phyloP scores from a whole-genome alignment of 2,329 filamentous ascomycete species.

The Aspergillus pseudotamarii region DNA sequence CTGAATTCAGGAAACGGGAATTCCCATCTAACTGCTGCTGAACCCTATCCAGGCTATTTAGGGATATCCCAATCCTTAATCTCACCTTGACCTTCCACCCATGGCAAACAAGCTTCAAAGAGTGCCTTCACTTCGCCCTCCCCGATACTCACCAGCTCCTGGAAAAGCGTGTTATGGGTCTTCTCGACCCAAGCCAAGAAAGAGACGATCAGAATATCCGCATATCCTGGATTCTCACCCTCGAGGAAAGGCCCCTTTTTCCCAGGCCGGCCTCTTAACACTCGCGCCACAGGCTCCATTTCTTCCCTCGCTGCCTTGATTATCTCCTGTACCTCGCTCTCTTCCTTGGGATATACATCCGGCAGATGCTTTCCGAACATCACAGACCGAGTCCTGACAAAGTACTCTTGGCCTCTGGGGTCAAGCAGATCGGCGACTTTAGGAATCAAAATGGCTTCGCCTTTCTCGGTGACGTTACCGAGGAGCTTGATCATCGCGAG shows the following conservation, averaged over 20 bases:
- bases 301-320: conserved; percentile 25
- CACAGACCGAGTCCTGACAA: conserved; percentile 30
- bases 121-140: conserved; percentile 32
- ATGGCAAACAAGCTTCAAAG: conserved; percentile 35
- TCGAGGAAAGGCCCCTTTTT: conserved; percentile 40
- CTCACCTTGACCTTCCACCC: conserved; percentile 37
- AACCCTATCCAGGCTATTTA: neutral
- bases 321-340: conserved; percentile 20
- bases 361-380: conserved; percentile 31
- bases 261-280: conserved; percentile 31
- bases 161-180: conserved; percentile 25
- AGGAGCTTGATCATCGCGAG: conserved; percentile 25
- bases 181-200: conserved; percentile 31
- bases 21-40: neutral
- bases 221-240: conserved; percentile 34
- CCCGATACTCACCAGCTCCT: conserved; percentile 27
- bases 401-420: conserved; percentile 33
- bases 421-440: conserved; percentile 29
- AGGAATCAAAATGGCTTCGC: conserved; percentile 24
- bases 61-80: conserved; percentile 35
- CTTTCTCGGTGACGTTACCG: conserved; percentile 1
- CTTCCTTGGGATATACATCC: conserved; percentile 31
- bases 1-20: neutral
- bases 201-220: conserved; percentile 32
- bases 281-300: conserved; percentile 22